Base-by-base conservation (phyloP, 1,284 basidiomycete species). In the Puccinia hordei region DNA sequence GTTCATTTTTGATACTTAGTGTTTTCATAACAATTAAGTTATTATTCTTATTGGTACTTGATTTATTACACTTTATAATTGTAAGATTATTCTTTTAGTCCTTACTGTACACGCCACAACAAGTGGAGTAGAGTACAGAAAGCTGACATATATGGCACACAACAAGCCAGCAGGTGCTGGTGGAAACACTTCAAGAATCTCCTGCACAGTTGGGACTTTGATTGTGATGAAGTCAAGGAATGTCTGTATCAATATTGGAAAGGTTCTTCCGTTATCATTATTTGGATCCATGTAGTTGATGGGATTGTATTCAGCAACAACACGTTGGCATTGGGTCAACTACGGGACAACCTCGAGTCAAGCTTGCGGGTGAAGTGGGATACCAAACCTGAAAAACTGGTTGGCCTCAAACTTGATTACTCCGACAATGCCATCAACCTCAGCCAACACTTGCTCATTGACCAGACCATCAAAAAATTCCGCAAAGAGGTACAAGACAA, bases 281-380 rank as follows among this genome's bases (percentile, higher is more conserved):
- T 68, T 19, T 68, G 65, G 65, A n/a, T 68, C 1, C 65, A 68
- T 22, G 65, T 68, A 3, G 65, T 41, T 24, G 65, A 68, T 22
- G 65, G 65, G 10, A 41, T 68, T 12, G 65, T 68, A 4, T 38
- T 46, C 65, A 68, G 65, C 35, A 46, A 68, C 19, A 41, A 68
- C 33, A 68, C 9, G 4, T 3, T 3, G 2, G 8, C 24, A 33
- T 38, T 68, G 12, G 4, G 41, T 6, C 24, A 41, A 22, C 35
- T 68, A n/a, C 17, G 41, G 15, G 13, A 13, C 19, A 46, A 68
- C 4, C 65, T 68, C 2, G 41, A 68, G 41, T 4, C 4, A 2
- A 68, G 12, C 41, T 12, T 68, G 6, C 35, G 41, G 9, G n/a
- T 68, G 27, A 68, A 68, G 35, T 68, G 65, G 65, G 65, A 30